Conservation (phyloP, 805 yeast species). For the Schizosaccharomyces pombe region DNA sequence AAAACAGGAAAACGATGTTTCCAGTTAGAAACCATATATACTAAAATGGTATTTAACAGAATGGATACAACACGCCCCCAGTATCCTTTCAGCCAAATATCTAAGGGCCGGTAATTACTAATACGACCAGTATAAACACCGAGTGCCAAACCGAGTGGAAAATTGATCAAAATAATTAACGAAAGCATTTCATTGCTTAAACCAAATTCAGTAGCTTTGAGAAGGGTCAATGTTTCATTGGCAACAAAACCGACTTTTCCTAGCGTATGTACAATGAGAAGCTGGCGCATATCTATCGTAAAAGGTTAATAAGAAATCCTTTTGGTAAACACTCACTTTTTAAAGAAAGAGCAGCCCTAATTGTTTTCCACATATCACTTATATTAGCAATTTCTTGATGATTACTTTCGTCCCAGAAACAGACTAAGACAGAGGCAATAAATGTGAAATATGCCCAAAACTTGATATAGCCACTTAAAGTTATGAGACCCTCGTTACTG, state of each 20-base stretch:
- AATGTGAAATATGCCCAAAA: constrained; percentile 60
- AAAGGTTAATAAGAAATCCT: constrained; percentile 29
- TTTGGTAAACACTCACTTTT: constrained; percentile 27
- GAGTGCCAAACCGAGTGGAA: constrained; percentile 61
- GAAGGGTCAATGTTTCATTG: constrained; percentile 84
- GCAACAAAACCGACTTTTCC: constrained; percentile 87
- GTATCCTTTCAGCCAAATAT: neutral
- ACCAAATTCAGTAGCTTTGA: constrained; percentile 75
- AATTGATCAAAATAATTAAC: constrained; percentile 74
- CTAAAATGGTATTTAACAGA: neutral
- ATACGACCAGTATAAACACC: neutral
- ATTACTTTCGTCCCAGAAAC: constrained; percentile 4
- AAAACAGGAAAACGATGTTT: constrained; percentile 26
- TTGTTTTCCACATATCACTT: neutral
- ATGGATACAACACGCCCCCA: neutral
- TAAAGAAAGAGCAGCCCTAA: constrained; percentile 23
- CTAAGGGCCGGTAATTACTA: neutral
- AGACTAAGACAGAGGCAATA: constrained; percentile 27
- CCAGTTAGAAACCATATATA: neutral
- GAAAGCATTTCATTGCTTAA: constrained; percentile 84
- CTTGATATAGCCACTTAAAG: constrained; percentile 50
- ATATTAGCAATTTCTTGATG: constrained; percentile 10
- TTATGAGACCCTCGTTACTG: constrained; percentile 36
- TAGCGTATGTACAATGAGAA: constrained; percentile 49
- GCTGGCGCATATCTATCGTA: constrained; percentile 41